Evolutionary conservation across 2,329 filamentous ascomycete species (phyloP), one percentile per base, ranked within the genome.

Genomic region (Aspergillus quadrilineatus): DNA sequence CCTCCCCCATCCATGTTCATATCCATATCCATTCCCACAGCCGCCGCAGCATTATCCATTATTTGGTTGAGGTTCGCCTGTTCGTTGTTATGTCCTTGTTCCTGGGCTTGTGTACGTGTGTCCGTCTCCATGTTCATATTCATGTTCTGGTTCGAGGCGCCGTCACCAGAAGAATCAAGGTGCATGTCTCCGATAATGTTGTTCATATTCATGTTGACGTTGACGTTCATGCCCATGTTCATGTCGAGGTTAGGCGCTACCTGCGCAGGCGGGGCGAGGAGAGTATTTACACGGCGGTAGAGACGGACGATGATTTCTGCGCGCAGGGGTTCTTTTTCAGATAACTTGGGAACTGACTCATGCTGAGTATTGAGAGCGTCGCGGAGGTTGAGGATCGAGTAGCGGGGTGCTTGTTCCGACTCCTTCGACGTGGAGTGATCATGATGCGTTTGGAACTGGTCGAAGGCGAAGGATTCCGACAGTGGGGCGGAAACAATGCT

Each of bases 221-320:
- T n/a, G 14, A 47, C 9, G 30, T 36, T 47, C 12, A 29, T 10
- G 1, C 15, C 28, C 12, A 28, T 10, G 42, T 49, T 37, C 15
- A 49, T 71, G 58, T 76, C 75, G 26, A 78, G 70, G 51, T 72
- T 76, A 4, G 70, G 64, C 4, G 70, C 64, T 6, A 76, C 70
- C 44, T 75, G 71, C 3, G 74, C 68, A 1, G 74, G 70, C 5
- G 72, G 67, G 1, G 73, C 67, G 15, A 70, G 65, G 22, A 79
- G 69, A 1, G 71, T 61, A 43, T 77, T 74, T 4, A 80, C 75
- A 17, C 77, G 76, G 7, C 77, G 73, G 56, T 73, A 69, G 15
- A 80, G 66, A 1, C 78, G 76, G 10, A 80, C 76, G 26, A 79
- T 63, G 1, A 76, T 65, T 57, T 78, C 73, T 1, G 77, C 77